Conservation (phyloP, 805 yeast species). For the Sungouiozyma ichnusensis region DNA sequence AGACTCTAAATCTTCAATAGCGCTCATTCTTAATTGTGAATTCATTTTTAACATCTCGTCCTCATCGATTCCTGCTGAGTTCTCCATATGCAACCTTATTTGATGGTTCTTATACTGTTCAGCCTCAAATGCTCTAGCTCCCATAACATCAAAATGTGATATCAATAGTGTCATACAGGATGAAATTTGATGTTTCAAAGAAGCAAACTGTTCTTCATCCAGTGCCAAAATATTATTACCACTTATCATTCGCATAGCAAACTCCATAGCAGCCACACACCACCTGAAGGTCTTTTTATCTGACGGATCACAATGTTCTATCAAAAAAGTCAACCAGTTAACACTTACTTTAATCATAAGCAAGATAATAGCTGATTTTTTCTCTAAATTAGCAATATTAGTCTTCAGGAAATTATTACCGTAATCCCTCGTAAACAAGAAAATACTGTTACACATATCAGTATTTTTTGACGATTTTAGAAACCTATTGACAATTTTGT, state of each 20-base stretch:
- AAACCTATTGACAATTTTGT: constrained; percentile 40
- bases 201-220: constrained; percentile 63
- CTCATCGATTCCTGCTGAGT: constrained; percentile 41
- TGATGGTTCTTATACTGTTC: constrained; percentile 32
- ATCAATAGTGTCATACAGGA: constrained; percentile 89
- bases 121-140: constrained; percentile 71
- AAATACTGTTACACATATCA: constrained; percentile 64
- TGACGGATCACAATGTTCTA: constrained; percentile 90
- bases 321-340: constrained; percentile 89
- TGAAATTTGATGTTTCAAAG: constrained; percentile 73
- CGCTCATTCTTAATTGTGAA: constrained; percentile 57
- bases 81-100: constrained; percentile 23
- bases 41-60: constrained; percentile 46
- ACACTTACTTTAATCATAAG: constrained; percentile 66
- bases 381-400: constrained; percentile 42
- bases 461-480: constrained; percentile 56
- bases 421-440: constrained; percentile 70
- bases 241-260: constrained; percentile 87
- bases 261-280: constrained; percentile 93
- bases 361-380: constrained; percentile 59
- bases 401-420: constrained; percentile 61
- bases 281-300: constrained; percentile 86
- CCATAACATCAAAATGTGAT: constrained; percentile 96
- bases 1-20: constrained; percentile 51
- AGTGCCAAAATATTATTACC: constrained; percentile 82